Percentiles rank a stretch among this genome's conserved stretches.
Conservation (phyloP, 805 yeast genomes). For the Kodamaea sagamina region DNA sequence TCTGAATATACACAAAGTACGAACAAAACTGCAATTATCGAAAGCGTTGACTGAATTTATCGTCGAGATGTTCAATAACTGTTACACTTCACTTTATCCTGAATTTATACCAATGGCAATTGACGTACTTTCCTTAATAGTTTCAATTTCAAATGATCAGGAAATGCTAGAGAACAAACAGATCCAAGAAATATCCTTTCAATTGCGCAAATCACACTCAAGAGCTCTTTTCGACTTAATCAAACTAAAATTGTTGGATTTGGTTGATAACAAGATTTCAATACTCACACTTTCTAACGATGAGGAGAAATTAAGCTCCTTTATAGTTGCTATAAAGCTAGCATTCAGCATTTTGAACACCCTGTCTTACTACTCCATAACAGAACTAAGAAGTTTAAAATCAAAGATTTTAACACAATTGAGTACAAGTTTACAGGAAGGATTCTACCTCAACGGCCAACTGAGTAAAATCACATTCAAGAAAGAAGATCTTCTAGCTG, state of each 20-base stretch:
- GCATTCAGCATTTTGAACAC: conserved; percentile 28
- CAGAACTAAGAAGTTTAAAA: neutral
- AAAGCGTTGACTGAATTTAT: conserved; percentile 27
- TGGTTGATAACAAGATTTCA: conserved; percentile 28
- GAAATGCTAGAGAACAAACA: conserved; percentile 6
- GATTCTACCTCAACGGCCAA: neutral
- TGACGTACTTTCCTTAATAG: conserved; percentile 30
- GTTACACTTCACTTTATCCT: conserved; percentile 35
- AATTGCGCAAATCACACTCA: neutral
- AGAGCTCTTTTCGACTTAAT: conserved; percentile 5
- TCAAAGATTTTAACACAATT: neutral
- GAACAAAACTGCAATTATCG: conserved; percentile 25
- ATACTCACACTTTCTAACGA: conserved; percentile 29
- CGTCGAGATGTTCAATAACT: conserved; percentile 21
- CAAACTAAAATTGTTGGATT: conserved; percentile 23
- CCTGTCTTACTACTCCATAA: conserved; percentile 11
- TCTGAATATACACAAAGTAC: conserved; percentile 22
- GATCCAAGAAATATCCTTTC: conserved; percentile 10
- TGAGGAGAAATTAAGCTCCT: conserved; percentile 33
- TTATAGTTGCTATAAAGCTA: conserved; percentile 31
- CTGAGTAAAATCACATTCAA: conserved; percentile 1
- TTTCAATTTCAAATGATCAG: conserved; percentile 14
- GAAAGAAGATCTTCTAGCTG: conserved; percentile 16
- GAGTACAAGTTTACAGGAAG: neutral
- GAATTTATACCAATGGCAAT: conserved; percentile 32